These are phyloP conservation scores for Ustilago trichophora DNA, from an alignment of 1,284 basidiomycete genomes.

Conservation along the genomic window DNA sequence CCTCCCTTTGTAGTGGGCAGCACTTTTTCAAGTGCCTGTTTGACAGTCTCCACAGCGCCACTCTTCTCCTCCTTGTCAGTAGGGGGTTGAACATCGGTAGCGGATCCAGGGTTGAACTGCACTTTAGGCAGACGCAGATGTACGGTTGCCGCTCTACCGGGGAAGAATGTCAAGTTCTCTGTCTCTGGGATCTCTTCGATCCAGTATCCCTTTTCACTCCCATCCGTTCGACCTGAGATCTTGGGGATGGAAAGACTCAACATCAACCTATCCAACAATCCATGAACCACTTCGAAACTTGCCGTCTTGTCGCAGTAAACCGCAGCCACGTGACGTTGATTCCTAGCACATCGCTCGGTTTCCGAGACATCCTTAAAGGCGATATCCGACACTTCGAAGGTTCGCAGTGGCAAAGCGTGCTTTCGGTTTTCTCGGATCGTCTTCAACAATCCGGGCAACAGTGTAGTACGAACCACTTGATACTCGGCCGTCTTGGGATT, in stretches of 20 bases:
- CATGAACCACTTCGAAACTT: conserved; percentile 96
- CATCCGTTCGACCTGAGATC: conserved; percentile 72
- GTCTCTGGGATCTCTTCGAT: conserved; percentile 75
- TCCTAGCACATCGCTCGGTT: conserved; percentile 82
- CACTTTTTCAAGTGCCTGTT: conserved; percentile 18
- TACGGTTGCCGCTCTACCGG: conserved; percentile 89
- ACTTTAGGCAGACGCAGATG: conserved; percentile 74
- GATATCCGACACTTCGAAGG: conserved; percentile 94
- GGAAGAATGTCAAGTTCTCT: conserved; percentile 90
- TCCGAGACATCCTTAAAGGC: conserved; percentile 81
- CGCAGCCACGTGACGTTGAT: conserved; percentile 85
- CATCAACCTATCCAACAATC: conserved; percentile 92
- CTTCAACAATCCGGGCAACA: conserved; percentile 94
- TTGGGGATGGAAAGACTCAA: conserved; percentile 88
- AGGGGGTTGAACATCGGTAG: conserved; percentile 7
- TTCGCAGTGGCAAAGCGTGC: conserved; percentile 87
- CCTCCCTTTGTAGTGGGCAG: conserved; percentile 2
- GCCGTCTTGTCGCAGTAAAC: conserved; percentile 96
- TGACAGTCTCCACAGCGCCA: conserved; percentile 30
- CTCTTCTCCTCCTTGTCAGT: background rate
- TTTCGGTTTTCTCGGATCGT: conserved; percentile 95
- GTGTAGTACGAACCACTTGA: conserved; percentile 94
- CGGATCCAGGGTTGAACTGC: conserved; percentile 23
- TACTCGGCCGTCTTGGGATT: conserved; percentile 98
- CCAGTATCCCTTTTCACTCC: conserved; percentile 81